Percentiles rank a stretch among this genome's conserved stretches.
Evolutionary conservation across 163 green algal species (phyloP).

Genomic region (Prototheca wickerhamii): DNA sequence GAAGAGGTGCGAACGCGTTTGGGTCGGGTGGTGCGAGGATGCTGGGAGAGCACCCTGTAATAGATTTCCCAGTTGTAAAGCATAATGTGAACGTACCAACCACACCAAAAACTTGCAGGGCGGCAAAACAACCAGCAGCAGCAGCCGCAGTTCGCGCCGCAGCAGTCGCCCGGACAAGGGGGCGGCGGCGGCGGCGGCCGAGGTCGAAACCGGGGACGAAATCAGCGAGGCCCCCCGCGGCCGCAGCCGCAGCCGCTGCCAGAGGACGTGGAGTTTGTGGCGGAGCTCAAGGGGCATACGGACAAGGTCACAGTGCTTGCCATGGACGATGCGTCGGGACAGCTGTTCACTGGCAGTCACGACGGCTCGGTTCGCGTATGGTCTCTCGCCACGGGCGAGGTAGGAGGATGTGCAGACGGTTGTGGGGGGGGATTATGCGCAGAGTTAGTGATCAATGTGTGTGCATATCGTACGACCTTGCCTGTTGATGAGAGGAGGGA

Average conservation of each 20-base stretch:
- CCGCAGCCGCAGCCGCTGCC: slow-evolving; percentile 20
- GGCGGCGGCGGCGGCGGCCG: slow-evolving; percentile 2
- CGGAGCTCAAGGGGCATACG: slow-evolving; percentile 44
- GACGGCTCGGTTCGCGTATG: slow-evolving; percentile 58
- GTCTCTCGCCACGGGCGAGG: slow-evolving; percentile 41
- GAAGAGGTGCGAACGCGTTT: slow-evolving; percentile 4
- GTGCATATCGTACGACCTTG: too few species aligned
- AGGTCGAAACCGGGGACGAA: slow-evolving; percentile 2
- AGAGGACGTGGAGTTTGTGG: slow-evolving; percentile 46
- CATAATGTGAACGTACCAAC: too few species aligned
- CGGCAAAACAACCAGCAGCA: too few species aligned
- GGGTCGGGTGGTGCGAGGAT: not conserved
- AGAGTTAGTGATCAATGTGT: not conserved
- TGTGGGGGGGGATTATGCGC: too few species aligned
- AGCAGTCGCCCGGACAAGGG: too few species aligned
- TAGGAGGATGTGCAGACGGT: too few species aligned
- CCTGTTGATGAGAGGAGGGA: too few species aligned
- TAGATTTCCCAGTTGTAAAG: too few species aligned
- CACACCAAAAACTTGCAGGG: too few species aligned
- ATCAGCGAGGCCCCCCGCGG: not conserved
- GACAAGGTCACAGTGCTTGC: slow-evolving; percentile 38
- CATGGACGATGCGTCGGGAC: slow-evolving; percentile 29
- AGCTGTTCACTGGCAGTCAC: slow-evolving; percentile 65
- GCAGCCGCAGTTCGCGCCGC: too few species aligned
- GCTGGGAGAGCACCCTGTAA: too few species aligned